Evolutionary conservation across 2,329 filamentous ascomycete genomes (phyloP), one percentile per base, ranked within the genome.

Genomic region (Colletotrichum nymphaeae): DNA sequence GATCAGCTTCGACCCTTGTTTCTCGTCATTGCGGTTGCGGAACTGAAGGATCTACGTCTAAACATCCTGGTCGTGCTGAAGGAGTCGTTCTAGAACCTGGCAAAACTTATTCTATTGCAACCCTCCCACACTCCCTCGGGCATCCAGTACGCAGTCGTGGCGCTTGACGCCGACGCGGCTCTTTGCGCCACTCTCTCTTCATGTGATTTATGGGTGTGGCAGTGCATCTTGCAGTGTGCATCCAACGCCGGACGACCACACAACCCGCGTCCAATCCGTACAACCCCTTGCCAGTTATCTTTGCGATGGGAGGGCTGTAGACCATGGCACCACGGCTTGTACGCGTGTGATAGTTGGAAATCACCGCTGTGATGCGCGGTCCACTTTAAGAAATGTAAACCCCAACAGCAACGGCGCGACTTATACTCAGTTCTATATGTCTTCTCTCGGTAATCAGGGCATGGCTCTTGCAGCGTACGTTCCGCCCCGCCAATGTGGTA

Each of bases 401-500:
- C 19, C 19, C 19, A 22, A 2, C 42, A 49, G 42, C 42, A 49
- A 19, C 8, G 7, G n/a, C 42, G 19, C 26, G 14, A 24, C 5
- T 16, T 22, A n/a, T 52, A 30, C 46, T 6, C 22, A 26, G 3
- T 58, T 22, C 56, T n/a, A 4, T 11, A 22, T 14, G n/a, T 37
- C n/a, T 26, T 35, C 63, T 19, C n/a, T 28, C 32, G 52, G 32
- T 22, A 49, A 49, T n/a, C 19, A 11, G 22, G 24, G n/a, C 63
- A 11, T 24, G 7, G 28, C 28, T 24, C 42, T 37, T 49, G 28
- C 52, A 42, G 14, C 30, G 19, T 30, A 32, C 1, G 58, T 69
- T 30, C 28, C 28, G 37, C 58, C 62, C 69, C 69, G 53, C 65
- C 58, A 32, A 32, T 53, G 58, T 63, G 65, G 65, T 22, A 30